phyloP scores from a whole-genome alignment of 495 filamentous ascomycete species.

The Pseudomonodictys pantanalensis region DNA sequence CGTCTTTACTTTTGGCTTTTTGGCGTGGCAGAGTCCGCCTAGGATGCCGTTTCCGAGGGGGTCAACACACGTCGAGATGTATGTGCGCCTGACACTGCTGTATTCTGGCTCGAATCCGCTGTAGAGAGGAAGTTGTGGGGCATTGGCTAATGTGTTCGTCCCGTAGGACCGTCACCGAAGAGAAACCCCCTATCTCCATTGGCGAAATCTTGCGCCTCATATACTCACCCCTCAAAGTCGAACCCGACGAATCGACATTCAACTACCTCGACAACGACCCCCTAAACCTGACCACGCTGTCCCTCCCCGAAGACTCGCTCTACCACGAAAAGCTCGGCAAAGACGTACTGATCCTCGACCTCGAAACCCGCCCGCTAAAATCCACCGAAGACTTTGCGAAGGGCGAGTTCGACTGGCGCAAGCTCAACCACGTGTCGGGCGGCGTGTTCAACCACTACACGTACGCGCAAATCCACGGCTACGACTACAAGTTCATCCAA shows the following conservation, averaged over 20 bases:
- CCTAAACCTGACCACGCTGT: slow-evolving; percentile 6
- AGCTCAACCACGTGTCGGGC: slow-evolving; percentile 27
- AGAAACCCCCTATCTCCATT: slow-evolving; percentile 3
- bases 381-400: slow-evolving; percentile 8
- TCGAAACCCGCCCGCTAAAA: slow-evolving; percentile 29
- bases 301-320: slow-evolving; percentile 6
- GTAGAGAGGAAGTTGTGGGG: background rate
- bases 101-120: background rate
- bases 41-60: slow-evolving; percentile 4
- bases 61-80: slow-evolving; percentile 11
- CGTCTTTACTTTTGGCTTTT: slow-evolving; percentile 16
- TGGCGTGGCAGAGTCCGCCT: slow-evolving; percentile 17
- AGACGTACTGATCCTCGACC: slow-evolving; percentile 27
- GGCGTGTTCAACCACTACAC: slow-evolving; percentile 34
- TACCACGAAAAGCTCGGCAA: slow-evolving; percentile 22
- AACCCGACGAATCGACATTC: slow-evolving; percentile 9
- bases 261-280: background rate
- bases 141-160: background rate
- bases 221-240: slow-evolving; percentile 21
- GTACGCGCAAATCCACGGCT: slow-evolving; percentile 50
- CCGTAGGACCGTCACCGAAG: background rate
- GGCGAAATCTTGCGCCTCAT: slow-evolving; percentile 28
- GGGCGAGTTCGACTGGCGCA: slow-evolving; percentile 23
- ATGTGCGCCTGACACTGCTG: background rate
- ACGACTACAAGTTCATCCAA: slow-evolving; percentile 53